phyloP scores from a whole-genome alignment of 352 stramenopile genomes.

The Pythium biforme region DNA sequence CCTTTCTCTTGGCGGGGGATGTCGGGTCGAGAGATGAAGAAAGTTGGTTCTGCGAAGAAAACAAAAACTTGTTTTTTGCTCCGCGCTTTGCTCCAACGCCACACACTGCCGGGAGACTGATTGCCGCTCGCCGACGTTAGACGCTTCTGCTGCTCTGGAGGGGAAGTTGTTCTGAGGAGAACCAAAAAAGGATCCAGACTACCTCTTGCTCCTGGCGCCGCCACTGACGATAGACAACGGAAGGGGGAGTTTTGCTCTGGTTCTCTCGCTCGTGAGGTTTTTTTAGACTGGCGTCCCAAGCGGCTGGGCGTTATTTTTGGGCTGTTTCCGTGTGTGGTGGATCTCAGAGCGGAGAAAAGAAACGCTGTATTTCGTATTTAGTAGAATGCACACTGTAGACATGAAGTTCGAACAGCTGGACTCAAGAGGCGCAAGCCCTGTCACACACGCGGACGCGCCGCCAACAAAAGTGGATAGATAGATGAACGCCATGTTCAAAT shows the following conservation, averaged over 20 bases:
- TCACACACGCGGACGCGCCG: neutral
- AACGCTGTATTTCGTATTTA: slow-evolving; percentile 19
- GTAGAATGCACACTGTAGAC: slow-evolving; percentile 1
- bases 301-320: slow-evolving; percentile 10
- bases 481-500: neutral
- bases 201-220: no score
- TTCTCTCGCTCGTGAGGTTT: slow-evolving; percentile 8
- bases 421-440: no score
- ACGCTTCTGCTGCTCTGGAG: neutral
- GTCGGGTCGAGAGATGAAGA: neutral
- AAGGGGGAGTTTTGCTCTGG: slow-evolving; percentile 10
- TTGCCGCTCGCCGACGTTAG: no score
- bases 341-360: slow-evolving; percentile 2
- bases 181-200: slow-evolving; percentile 10
- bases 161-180: slow-evolving; percentile 9
- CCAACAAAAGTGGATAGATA: neutral
- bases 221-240: neutral
- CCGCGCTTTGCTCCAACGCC: neutral
- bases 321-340: neutral
- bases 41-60: neutral
- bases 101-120: no score
- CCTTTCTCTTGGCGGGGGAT: neutral
- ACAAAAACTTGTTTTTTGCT: neutral
- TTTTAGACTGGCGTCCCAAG: slow-evolving; percentile 17
- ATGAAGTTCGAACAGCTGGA: neutral